Percentiles rank a stretch among this genome's conserved stretches.
Evolutionary conservation across 306 rosid genomes (phyloP).

Genomic region (Cercis canadensis): DNA sequence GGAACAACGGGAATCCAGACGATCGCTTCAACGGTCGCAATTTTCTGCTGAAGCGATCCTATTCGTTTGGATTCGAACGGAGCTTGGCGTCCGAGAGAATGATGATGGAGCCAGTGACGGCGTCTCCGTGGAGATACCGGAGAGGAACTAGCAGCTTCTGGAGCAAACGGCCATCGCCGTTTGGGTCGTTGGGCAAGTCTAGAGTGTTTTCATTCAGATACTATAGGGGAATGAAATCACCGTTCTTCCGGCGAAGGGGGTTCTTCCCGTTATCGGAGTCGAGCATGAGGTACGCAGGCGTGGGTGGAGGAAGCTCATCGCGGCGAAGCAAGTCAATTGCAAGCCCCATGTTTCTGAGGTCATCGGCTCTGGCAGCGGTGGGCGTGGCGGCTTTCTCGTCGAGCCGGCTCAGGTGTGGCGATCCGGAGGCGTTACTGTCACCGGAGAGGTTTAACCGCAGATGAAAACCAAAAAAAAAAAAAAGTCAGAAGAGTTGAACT

Average conservation of each 20-base stretch:
- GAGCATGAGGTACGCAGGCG: slow-evolving; percentile 70
- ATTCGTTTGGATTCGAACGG: slow-evolving; percentile 91
- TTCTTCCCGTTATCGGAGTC: slow-evolving; percentile 87
- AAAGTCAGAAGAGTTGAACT: background rate
- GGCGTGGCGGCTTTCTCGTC: slow-evolving; percentile 72
- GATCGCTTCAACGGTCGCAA: slow-evolving; percentile 60
- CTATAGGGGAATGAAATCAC: slow-evolving; percentile 89
- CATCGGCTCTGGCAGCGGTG: slow-evolving; percentile 48
- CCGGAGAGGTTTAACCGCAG: slow-evolving; percentile 91
- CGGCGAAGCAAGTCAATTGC: slow-evolving; percentile 86
- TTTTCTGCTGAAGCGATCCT: slow-evolving; percentile 75
- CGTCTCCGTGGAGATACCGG: slow-evolving; percentile 81
- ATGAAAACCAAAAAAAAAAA: background rate
- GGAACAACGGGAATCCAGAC: slow-evolving; percentile 46
- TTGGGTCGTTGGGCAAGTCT: slow-evolving; percentile 72
- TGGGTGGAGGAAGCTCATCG: slow-evolving; percentile 65
- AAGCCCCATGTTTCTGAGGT: slow-evolving; percentile 83
- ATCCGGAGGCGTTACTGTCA: slow-evolving; percentile 91
- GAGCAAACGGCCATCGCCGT: slow-evolving; percentile 86
- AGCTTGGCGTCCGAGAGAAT: slow-evolving; percentile 73
- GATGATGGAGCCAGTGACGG: slow-evolving; percentile 73
- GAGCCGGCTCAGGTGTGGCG: slow-evolving; percentile 88
- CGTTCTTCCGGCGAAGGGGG: slow-evolving; percentile 80
- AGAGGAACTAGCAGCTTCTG: slow-evolving; percentile 64
- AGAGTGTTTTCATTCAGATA: slow-evolving; percentile 81